A percentile compares a stretch with the other conserved stretches of the same genome.
phyloP scores from a whole-genome alignment of 345 rosid genomes.

The Linum trigynum region DNA sequence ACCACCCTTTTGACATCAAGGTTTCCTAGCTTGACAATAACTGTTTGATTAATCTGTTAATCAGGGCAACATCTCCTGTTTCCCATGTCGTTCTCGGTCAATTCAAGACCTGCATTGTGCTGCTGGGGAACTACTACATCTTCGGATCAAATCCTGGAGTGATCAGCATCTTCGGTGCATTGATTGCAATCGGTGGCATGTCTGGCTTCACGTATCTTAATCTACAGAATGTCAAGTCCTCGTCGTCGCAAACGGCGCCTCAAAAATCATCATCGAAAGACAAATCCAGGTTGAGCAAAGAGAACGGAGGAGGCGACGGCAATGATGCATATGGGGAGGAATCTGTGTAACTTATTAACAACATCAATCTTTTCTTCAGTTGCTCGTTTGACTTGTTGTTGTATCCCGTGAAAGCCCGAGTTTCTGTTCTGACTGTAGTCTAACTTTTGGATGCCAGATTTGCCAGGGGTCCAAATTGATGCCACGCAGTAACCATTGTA shows the following conservation, averaged over 20 bases:
- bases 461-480: too few relatives aligned
- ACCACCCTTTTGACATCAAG: not conserved
- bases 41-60: not conserved
- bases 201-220: slow-evolving; percentile 51
- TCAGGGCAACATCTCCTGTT: slow-evolving; percentile 67
- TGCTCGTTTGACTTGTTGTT: too few relatives aligned
- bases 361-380: too few relatives aligned
- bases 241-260: slow-evolving; percentile 27
- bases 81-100: slow-evolving; percentile 74
- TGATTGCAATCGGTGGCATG: slow-evolving; percentile 62
- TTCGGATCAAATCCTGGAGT: slow-evolving; percentile 58
- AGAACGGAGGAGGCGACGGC: slow-evolving; percentile 26
- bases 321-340: slow-evolving; percentile 23
- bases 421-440: too few relatives aligned
- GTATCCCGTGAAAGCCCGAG: too few relatives aligned
- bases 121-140: slow-evolving; percentile 51
- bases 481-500: too few relatives aligned
- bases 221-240: slow-evolving; percentile 26
- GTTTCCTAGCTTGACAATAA: not conserved
- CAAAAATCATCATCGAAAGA: slow-evolving; percentile 19
- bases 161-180: slow-evolving; percentile 52
- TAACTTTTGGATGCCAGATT: too few relatives aligned
- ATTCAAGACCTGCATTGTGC: slow-evolving; percentile 65
- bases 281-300: slow-evolving; percentile 44
- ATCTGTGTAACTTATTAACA: slow-evolving; percentile 12